A percentile compares a stretch with the other conserved stretches of the same genome.
Evolutionary conservation across 176 grass and related monocot species (phyloP).

Genomic region (Phoenix dactylifera): DNA sequence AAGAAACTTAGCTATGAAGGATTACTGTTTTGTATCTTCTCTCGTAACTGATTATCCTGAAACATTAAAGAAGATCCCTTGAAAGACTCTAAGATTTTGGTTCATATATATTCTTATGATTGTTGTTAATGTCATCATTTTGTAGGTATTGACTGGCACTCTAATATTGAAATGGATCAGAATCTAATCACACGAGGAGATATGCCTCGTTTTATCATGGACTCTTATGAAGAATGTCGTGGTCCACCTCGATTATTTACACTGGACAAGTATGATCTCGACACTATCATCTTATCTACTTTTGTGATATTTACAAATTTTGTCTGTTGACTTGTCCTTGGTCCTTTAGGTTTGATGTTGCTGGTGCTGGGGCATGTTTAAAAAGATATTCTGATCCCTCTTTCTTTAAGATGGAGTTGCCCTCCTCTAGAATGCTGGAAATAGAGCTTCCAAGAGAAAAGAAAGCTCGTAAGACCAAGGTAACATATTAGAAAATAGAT

Average conservation of each 20-base stretch:
- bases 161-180: constrained; percentile 37
- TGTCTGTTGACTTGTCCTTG: constrained; percentile 9
- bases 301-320: constrained; percentile 6
- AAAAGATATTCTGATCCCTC: constrained; percentile 83
- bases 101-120: not conserved
- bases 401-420: constrained; percentile 42
- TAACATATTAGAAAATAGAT: not conserved
- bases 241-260: constrained; percentile 82
- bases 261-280: constrained; percentile 69
- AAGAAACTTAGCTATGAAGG: no score
- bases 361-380: constrained; percentile 69
- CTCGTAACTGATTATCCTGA: no score
- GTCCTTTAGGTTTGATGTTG: constrained; percentile 61
- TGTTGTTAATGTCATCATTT: constrained; percentile 8
- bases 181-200: constrained; percentile 51
- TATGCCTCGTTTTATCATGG: constrained; percentile 70
- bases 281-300: not conserved
- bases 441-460: constrained; percentile 39
- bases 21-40: no score
- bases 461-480: constrained; percentile 48
- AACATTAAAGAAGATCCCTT: not conserved
- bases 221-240: constrained; percentile 61
- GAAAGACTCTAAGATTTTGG: not conserved
- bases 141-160: constrained; percentile 63
- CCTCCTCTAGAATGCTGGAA: constrained; percentile 30